Conservation (phyloP, 345 rosid genomes). For the Trapa bicornis region DNA sequence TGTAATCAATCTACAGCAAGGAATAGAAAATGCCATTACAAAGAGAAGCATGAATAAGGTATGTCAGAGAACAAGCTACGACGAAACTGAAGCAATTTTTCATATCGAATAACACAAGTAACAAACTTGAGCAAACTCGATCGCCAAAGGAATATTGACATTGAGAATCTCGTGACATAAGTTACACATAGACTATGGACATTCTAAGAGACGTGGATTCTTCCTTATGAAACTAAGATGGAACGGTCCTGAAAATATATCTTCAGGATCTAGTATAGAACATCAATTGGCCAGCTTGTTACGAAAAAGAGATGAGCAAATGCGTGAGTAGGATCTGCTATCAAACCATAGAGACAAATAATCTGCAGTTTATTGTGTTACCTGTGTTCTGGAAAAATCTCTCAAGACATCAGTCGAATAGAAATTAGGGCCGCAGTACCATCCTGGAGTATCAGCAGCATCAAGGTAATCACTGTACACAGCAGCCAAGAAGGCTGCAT, state of each 20-base stretch:
- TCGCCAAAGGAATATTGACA: no score
- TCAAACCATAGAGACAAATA: not conserved
- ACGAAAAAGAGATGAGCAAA: no score
- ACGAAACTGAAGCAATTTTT: no score
- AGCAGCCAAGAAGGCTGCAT: constrained; percentile 87
- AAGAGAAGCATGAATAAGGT: not conserved
- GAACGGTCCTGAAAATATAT: no score
- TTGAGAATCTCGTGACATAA: no score
- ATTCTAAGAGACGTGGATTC: no score
- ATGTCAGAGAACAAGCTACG: not conserved
- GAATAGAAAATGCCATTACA: not conserved
- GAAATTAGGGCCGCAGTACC: constrained; percentile 93
- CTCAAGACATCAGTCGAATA: constrained; percentile 59
- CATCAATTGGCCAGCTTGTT: no score
- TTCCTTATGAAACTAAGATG: no score
- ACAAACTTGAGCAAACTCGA: no score
- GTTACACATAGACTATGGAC: no score
- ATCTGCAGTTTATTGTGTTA: constrained; percentile 3
- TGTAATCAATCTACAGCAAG: constrained; percentile 59
- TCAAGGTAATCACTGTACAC: constrained; percentile 82
- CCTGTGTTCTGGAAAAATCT: constrained; percentile 78
- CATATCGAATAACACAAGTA: no score
- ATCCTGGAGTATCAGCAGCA: constrained; percentile 94
- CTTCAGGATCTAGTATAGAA: no score
- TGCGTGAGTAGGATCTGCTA: not conserved